Evolutionary conservation across 139 green algal genomes (phyloP).

Genomic region (Ettlia oleoabundans): DNA sequence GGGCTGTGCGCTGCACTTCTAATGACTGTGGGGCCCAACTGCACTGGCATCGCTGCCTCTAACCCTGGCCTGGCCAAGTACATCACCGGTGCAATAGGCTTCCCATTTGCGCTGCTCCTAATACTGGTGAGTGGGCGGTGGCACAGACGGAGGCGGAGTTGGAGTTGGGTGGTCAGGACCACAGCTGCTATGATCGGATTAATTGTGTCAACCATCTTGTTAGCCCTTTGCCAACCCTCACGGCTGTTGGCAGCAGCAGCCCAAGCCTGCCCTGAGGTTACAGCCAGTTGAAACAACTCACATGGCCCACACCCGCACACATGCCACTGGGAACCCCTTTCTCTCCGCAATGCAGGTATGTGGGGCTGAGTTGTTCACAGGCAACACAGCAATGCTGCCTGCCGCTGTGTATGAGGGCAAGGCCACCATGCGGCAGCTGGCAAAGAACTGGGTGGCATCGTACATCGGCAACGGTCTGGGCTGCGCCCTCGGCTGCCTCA

Average conservation of each 20-base stretch:
- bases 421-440: slow-evolving; percentile 40
- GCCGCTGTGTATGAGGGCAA: slow-evolving; percentile 69
- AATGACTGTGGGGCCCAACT: slow-evolving; percentile 58
- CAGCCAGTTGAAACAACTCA: no score
- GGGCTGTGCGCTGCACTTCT: slow-evolving; percentile 70
- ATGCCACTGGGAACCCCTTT: no score
- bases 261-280: no score
- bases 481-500: slow-evolving; percentile 62
- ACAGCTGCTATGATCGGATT: no score
- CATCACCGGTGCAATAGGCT: slow-evolving; percentile 55
- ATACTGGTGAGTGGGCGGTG: no score
- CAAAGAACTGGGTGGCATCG: slow-evolving; percentile 79
- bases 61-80: slow-evolving; percentile 67
- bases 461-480: slow-evolving; percentile 86
- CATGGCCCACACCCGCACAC: no score
- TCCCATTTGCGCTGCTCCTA: slow-evolving; percentile 60
- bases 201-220: no score
- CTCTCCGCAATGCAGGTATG: no score
- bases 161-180: no score
- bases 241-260: no score
- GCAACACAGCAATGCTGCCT: slow-evolving; percentile 78
- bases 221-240: no score
- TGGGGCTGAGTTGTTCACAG: slow-evolving; percentile 88
- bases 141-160: no score
- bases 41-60: slow-evolving; percentile 45